Base-by-base conservation (phyloP, 129 eudicot species). In the Heracleum sosnowskyi region DNA sequence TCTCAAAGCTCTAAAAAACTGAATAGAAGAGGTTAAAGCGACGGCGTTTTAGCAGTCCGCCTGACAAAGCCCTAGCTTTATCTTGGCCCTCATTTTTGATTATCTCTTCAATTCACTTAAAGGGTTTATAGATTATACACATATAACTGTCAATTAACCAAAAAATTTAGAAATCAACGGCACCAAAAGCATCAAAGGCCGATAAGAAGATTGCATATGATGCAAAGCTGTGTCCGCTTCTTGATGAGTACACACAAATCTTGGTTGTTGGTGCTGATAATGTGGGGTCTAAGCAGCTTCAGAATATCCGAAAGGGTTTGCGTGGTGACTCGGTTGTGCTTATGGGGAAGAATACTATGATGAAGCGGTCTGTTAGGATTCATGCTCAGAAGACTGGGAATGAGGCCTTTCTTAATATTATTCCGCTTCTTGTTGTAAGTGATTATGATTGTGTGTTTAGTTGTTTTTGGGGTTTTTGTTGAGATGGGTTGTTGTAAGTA, bases 61-160 rank as follows among this genome's bases (percentile, higher is more conserved):
- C 96, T 88, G 94, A 73, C 87, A 64, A 51, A 84, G 87, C 85
- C 63, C 45, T 72, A 53, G 77, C 45, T 42, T 79, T 82, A 86
- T 88, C 97, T 92, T 90, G 97, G 97, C 92, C 96, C 97, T 92
- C 90, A 70, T 71, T 91, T 91, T 26, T 20, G 82, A 85, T 85
- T 18, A 77, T 78, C 83, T 82, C 86, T 83, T 85, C 82, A 45
- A 5, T 89, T 83, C 87, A 40, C 55, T 71, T 6, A 53, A 69
- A 79, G 76, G 76, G 69, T 79, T 78, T 68, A 0, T 68, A 33
- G 2, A 68, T 15, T 33, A 33, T 7, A 33, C 36, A 33, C 24
- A 5, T 7, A 51, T 1, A 18, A 36, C 40, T 37, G 40, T 37
- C 4, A 37, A 37, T 37, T 37, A 2, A 36, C 3, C 39, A 37